These are phyloP conservation scores for Lactifluus pinguis DNA, from an alignment of 768 basidiomycete species.

Conservation along the genomic window DNA sequence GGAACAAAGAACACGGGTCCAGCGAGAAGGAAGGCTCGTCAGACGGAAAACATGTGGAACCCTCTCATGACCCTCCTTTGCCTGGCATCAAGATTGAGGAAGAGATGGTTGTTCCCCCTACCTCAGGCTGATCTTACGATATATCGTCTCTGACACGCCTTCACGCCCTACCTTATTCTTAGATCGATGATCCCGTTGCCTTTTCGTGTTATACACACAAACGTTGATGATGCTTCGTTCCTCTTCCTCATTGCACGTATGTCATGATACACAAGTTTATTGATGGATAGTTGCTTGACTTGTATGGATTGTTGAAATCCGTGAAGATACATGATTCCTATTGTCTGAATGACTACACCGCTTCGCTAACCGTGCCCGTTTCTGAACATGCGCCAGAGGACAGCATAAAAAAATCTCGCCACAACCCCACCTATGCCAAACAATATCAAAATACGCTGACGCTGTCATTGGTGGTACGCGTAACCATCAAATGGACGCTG, in stretches of 20 bases:
- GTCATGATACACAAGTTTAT: neutral
- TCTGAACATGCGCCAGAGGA: neutral
- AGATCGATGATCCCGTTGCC: neutral
- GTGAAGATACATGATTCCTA: slow-evolving; percentile 33
- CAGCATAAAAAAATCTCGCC: slow-evolving; percentile 8
- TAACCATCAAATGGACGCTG: slow-evolving; percentile 73
- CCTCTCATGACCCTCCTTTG: neutral
- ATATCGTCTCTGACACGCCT: neutral
- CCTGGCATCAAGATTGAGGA: slow-evolving; percentile 25
- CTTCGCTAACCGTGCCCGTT: slow-evolving; percentile 4
- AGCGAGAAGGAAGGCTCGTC: neutral
- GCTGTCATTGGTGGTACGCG: slow-evolving; percentile 34
- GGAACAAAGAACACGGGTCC: neutral
- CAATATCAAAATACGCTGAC: slow-evolving; percentile 6
- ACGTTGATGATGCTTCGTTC: neutral
- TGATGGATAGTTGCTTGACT: neutral
- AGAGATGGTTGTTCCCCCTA: slow-evolving; percentile 26
- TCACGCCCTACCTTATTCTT: neutral
- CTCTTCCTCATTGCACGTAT: neutral
- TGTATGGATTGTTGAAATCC: slow-evolving; percentile 76
- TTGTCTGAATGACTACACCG: slow-evolving; percentile 5
- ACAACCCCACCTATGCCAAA: slow-evolving; percentile 15
- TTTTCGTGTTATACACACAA: neutral
- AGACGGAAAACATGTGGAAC: neutral
- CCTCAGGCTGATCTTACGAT: neutral